Evolutionary conservation across 1,284 basidiomycete species (phyloP), one percentile per base, ranked within the genome.

Genomic region (Microstroma glucosiphilum): DNA sequence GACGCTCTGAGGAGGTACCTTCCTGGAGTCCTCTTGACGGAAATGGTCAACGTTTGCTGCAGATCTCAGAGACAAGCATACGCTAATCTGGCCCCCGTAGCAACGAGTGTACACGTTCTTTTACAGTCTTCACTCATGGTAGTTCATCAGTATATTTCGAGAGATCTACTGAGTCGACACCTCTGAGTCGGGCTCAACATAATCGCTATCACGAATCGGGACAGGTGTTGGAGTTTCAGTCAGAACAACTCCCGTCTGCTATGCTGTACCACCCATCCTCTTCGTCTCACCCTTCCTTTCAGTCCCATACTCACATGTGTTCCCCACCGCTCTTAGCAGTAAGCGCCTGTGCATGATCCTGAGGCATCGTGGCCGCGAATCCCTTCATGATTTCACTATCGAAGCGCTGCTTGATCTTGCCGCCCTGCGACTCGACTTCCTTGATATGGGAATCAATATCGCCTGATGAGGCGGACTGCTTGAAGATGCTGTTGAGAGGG

Each of bases 151-250:
- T 37, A 3, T 37, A 37, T 9, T 3, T 37, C 4, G 9, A 48
- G 3, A 48, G 1, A 40, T n/a, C 60, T 62, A 69, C 48, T 69
- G 54, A 9, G 69, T 69, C 63, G 66, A 62, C 58, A 75, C 71
- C 64, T 71, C 69, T 54, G 60, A 65, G 61, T 75, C 73, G 40
- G 73, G 73, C 68, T 75, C 73, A 62, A 75, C 64, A 59, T 75
- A 75, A 41, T 72, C 71, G 63, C 72, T 74, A 61, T 53, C 19
- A 23, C 17, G 37, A 23, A 13, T 41, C 6, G 40, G 1, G 1
- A 13, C n/a, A 51, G 17, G 13, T 12, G 26, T 6, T 15, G n/a
- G 0, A 19, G 6, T 11, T 11, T 9, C 23, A 30, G 4, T 19
- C 19, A 21, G 25, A 26, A 13, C 15, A 9, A n/a, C 41, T n/a